These are phyloP conservation scores for Yarrowia sp. DNA, from an alignment of 805 yeast genomes.

Conservation along the genomic window DNA sequence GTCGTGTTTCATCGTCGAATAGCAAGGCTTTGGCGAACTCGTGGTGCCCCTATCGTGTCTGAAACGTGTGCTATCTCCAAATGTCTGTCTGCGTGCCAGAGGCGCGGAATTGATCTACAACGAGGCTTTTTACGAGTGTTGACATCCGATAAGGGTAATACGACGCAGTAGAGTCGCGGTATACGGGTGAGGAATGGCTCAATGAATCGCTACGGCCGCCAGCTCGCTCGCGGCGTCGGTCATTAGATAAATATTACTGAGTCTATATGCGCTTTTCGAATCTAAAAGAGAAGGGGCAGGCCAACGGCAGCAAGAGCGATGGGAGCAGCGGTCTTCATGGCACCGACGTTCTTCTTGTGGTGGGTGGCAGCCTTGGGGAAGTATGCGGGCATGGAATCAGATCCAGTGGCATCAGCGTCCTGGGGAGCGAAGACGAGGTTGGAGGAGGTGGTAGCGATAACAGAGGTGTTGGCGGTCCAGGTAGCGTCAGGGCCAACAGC, in stretches of 20 bases:
- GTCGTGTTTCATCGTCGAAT: background rate
- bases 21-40: too few species aligned
- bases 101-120: too few species aligned
- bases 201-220: background rate
- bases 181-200: background rate
- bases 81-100: too few species aligned
- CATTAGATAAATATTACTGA: slow-evolving; percentile 14
- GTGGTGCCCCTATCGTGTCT: too few species aligned
- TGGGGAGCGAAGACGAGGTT: background rate
- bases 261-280: slow-evolving; percentile 23
- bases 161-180: background rate
- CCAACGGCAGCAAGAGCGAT: slow-evolving; percentile 20
- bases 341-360: slow-evolving; percentile 20
- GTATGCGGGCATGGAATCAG: slow-evolving; percentile 13
- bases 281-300: slow-evolving; percentile 21
- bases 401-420: slow-evolving; percentile 18
- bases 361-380: slow-evolving; percentile 24
- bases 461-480: background rate
- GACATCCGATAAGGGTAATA: too few species aligned
- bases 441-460: background rate
- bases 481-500: slow-evolving; percentile 6
- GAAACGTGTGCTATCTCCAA: too few species aligned
- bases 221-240: background rate
- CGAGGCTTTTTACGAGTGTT: too few species aligned
- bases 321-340: slow-evolving; percentile 10